phyloP scores from a whole-genome alignment of 2,329 filamentous ascomycete genomes.

The Colletotrichum camelliae region DNA sequence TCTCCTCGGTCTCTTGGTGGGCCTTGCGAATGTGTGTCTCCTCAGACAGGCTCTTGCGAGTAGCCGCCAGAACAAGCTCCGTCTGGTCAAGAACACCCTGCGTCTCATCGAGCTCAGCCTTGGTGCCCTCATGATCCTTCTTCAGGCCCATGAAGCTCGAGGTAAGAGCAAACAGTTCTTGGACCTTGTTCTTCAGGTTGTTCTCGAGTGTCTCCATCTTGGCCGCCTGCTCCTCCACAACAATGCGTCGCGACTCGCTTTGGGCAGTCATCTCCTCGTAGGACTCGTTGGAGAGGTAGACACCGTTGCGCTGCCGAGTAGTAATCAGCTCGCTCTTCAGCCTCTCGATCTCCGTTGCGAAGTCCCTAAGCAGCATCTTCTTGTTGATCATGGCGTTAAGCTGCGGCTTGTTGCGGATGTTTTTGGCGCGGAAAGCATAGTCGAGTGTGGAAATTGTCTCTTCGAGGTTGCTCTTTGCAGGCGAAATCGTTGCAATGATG shows the following conservation, averaged over 20 bases:
- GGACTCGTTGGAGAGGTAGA: slow-evolving; percentile 87
- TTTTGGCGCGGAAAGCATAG: slow-evolving; percentile 97
- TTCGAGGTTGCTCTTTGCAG: slow-evolving; percentile 92
- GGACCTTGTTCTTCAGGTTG: slow-evolving; percentile 90
- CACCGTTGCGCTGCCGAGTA: slow-evolving; percentile 90
- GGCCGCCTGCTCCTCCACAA: slow-evolving; percentile 90
- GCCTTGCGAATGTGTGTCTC: slow-evolving; percentile 82
- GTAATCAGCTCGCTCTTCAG: slow-evolving; percentile 93
- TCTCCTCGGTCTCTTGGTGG: slow-evolving; percentile 83
- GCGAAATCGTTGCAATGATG: slow-evolving; percentile 96
- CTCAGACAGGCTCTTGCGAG: slow-evolving; percentile 76
- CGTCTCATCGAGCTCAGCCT: slow-evolving; percentile 75
- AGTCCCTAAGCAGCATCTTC: slow-evolving; percentile 88
- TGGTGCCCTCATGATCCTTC: slow-evolving; percentile 85
- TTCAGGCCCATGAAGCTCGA: slow-evolving; percentile 88
- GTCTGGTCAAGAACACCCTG: slow-evolving; percentile 85
- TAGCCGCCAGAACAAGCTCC: slow-evolving; percentile 80
- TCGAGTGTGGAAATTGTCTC: slow-evolving; percentile 98
- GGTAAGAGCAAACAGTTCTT: slow-evolving; percentile 87
- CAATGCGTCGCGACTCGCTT: slow-evolving; percentile 88
- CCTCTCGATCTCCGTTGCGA: slow-evolving; percentile 91
- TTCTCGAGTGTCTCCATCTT: slow-evolving; percentile 92
- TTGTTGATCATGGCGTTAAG: slow-evolving; percentile 92
- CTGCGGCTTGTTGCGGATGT: slow-evolving; percentile 97
- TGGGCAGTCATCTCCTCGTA: slow-evolving; percentile 92